Conservation (phyloP, 192 early-diverging fungal genomes). For the Rhizoclosmatium sp. region DNA sequence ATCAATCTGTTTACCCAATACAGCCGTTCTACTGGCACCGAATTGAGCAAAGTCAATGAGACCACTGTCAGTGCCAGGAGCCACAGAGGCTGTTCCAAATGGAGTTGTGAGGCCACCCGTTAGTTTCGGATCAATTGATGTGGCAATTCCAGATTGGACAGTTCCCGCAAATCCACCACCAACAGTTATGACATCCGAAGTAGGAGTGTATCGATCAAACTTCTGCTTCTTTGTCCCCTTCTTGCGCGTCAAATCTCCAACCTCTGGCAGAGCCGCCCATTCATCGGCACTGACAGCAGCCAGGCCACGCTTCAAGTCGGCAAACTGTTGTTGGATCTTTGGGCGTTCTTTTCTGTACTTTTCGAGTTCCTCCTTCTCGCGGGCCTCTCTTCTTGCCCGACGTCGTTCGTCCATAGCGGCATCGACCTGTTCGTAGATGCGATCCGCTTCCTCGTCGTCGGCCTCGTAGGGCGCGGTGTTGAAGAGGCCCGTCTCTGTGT, state of each 20-base stretch:
- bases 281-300: conserved; percentile 80
- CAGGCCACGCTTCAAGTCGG: conserved; percentile 88
- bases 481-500: conserved; percentile 94
- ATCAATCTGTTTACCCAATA: conserved; percentile 90
- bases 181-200: conserved; percentile 55
- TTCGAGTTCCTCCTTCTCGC: conserved; percentile 76
- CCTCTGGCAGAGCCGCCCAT: conserved; percentile 86
- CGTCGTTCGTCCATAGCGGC: conserved; percentile 88
- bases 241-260: conserved; percentile 86
- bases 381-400: conserved; percentile 73
- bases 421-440: conserved; percentile 89
- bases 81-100: conserved; percentile 51
- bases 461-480: conserved; percentile 86
- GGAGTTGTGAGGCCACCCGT: conserved; percentile 71
- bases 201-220: conserved; percentile 49
- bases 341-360: conserved; percentile 73
- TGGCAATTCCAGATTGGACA: conserved; percentile 51
- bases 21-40: conserved; percentile 90
- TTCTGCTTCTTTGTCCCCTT: conserved; percentile 65
- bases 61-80: conserved; percentile 21
- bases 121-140: conserved; percentile 67
- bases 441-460: conserved; percentile 98
- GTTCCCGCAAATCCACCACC: conserved; percentile 70
- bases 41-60: conserved; percentile 91
- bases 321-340: conserved; percentile 89